Conservation (phyloP, 805 yeast genomes). For the Ogataea naganishii region DNA sequence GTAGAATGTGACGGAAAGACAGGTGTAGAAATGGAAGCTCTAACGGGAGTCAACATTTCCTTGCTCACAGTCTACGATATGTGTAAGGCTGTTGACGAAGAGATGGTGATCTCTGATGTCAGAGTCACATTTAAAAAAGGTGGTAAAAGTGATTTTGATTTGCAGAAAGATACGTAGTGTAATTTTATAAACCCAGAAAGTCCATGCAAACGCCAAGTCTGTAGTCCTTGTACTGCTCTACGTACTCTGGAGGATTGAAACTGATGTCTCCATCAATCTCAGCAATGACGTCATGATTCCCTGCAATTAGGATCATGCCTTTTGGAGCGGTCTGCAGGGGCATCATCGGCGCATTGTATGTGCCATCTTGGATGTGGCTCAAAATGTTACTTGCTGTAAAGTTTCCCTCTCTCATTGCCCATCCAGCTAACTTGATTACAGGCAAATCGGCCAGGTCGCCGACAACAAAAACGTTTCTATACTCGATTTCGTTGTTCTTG, state of each 20-base stretch:
- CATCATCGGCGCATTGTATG: slow-evolving; percentile 1
- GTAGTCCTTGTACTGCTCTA: slow-evolving; percentile 9
- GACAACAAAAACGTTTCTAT: slow-evolving; percentile 8
- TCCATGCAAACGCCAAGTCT: no score
- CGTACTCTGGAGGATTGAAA: slow-evolving; percentile 6
- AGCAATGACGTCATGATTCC: slow-evolving; percentile 6
- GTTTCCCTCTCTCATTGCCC: slow-evolving; percentile 9
- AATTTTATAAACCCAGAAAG: no score
- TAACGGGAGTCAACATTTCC: slow-evolving; percentile 35
- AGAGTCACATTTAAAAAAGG: slow-evolving; percentile 33
- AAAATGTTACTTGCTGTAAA: slow-evolving; percentile 6
- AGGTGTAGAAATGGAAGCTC: slow-evolving; percentile 53
- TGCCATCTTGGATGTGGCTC: slow-evolving; percentile 2
- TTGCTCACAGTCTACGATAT: slow-evolving; percentile 45
- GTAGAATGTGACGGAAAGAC: slow-evolving; percentile 43
- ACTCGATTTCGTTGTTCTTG: not conserved
- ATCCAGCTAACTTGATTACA: slow-evolving; percentile 10
- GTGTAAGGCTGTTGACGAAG: slow-evolving; percentile 50
- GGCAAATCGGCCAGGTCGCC: slow-evolving; percentile 10
- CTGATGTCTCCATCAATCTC: slow-evolving; percentile 4
- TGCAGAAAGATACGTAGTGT: no score
- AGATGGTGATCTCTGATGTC: slow-evolving; percentile 30
- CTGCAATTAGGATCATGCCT: slow-evolving; percentile 8
- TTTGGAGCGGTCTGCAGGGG: not conserved
- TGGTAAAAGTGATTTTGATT: slow-evolving; percentile 27